Percentiles rank a stretch among this genome's conserved stretches.
Evolutionary conservation across 306 rosid genomes (phyloP).

Genomic region (Malus asiatica): DNA sequence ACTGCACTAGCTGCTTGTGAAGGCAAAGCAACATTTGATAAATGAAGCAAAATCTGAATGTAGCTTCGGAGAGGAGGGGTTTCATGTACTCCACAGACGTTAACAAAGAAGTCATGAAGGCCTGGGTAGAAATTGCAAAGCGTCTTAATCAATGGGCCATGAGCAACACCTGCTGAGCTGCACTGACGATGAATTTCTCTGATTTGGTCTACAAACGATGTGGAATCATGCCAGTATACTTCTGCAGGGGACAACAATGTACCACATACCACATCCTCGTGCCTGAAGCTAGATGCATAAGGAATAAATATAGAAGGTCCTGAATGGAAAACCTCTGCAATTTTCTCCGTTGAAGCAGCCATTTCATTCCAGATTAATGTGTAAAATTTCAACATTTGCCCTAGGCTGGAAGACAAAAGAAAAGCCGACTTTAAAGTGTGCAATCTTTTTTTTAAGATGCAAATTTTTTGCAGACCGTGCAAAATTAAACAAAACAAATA

Average conservation of each 20-base stretch:
- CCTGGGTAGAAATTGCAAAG: slow-evolving; percentile 56
- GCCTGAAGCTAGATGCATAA: slow-evolving; percentile 33
- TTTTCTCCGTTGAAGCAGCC: slow-evolving; percentile 52
- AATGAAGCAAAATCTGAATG: slow-evolving; percentile 69
- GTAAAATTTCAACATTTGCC: slow-evolving; percentile 77
- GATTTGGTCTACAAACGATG: slow-evolving; percentile 50
- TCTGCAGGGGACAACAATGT: slow-evolving; percentile 48
- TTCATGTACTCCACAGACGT: slow-evolving; percentile 57
- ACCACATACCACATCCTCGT: slow-evolving; percentile 58
- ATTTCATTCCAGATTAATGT: slow-evolving; percentile 72
- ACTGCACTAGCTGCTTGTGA: slow-evolving; percentile 61
- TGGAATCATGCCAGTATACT: slow-evolving; percentile 75
- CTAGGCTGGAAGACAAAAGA: slow-evolving; percentile 37
- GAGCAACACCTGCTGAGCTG: slow-evolving; percentile 21
- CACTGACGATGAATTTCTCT: slow-evolving; percentile 29
- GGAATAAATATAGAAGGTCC: slow-evolving; percentile 80
- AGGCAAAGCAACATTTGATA: slow-evolving; percentile 62
- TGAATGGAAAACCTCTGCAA: slow-evolving; percentile 44
- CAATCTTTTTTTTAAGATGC: neutral
- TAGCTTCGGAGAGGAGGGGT: slow-evolving; percentile 67
- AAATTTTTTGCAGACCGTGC: neutral
- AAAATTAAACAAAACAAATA: no score
- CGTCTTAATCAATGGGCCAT: slow-evolving; percentile 42
- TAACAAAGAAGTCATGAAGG: slow-evolving; percentile 72
- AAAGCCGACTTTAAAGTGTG: slow-evolving; percentile 1